Percentiles rank a stretch among this genome's conserved stretches.
phyloP scores from a whole-genome alignment of 169 alveolate species.

The Amoebophrya sp. region DNA sequence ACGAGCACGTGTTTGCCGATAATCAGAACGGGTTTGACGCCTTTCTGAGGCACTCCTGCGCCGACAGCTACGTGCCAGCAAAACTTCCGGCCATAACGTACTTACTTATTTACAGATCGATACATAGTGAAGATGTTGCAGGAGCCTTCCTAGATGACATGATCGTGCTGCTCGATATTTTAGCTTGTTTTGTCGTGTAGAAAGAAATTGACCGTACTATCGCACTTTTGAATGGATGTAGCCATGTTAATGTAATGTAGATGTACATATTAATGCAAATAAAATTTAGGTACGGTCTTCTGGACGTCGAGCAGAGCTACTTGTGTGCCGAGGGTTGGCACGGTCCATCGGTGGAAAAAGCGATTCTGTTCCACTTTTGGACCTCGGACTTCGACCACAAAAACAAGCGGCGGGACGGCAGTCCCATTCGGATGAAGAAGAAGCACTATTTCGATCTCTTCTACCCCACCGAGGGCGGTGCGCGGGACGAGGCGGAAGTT shows the following conservation, averaged over 20 bases:
- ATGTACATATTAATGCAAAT: no score
- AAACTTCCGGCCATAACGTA: no score
- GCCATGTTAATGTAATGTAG: no score
- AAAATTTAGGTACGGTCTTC: background rate
- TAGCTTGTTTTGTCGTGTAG: no score
- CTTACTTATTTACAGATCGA: no score
- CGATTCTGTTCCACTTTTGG: conserved; percentile 11
- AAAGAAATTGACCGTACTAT: no score
- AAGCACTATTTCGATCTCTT: background rate
- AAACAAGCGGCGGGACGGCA: background rate
- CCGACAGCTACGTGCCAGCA: background rate
- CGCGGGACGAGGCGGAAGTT: background rate
- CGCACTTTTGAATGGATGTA: no score
- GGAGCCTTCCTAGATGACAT: no score
- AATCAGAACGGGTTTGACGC: conserved; percentile 1
- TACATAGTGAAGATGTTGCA: no score
- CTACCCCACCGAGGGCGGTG: background rate
- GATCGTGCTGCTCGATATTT: no score
- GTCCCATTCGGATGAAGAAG: background rate
- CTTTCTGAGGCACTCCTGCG: background rate
- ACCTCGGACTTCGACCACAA: conserved; percentile 10
- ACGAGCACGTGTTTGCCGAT: background rate
- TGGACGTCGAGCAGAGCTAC: background rate
- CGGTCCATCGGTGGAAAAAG: background rate
- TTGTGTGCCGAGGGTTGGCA: conserved; percentile 16